Percentiles rank a stretch among this genome's conserved stretches.
Conservation (phyloP, 257 asterid species). For the Ophiorrhiza pumila region DNA sequence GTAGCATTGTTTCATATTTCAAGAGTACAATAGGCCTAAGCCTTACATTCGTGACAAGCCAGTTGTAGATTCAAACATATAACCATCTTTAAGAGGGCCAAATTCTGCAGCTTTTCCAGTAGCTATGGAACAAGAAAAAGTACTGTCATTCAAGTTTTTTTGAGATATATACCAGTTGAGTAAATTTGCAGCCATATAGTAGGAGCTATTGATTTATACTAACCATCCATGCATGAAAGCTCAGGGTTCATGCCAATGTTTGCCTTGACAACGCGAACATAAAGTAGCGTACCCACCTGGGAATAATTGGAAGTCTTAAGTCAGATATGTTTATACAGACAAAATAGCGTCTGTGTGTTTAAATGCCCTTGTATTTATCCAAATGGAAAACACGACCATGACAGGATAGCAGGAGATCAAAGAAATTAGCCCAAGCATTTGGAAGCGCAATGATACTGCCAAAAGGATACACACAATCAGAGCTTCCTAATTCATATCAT, state of each 20-base stretch:
- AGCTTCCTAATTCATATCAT: neutral
- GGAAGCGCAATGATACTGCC: neutral
- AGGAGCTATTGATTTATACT: slow-evolving; percentile 21
- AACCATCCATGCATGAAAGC: slow-evolving; percentile 95
- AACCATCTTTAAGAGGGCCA: slow-evolving; percentile 90
- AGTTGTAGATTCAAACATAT: slow-evolving; percentile 86
- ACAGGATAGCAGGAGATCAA: neutral
- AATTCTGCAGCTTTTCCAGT: slow-evolving; percentile 87
- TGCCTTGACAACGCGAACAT: slow-evolving; percentile 88
- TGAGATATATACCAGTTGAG: neutral
- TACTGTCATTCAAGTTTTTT: slow-evolving; percentile 8
- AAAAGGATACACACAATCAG: neutral
- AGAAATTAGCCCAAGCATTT: neutral
- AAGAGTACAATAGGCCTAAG: neutral
- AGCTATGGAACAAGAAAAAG: slow-evolving; percentile 36
- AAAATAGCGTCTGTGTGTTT: slow-evolving; percentile 2
- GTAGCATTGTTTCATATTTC: neutral
- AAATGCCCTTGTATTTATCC: neutral
- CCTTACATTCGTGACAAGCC: slow-evolving; percentile 81
- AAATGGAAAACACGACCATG: neutral
- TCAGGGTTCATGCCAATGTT: slow-evolving; percentile 91
- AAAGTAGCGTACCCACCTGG: slow-evolving; percentile 81
- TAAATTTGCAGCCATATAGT: slow-evolving; percentile 2
- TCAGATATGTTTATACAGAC: neutral
- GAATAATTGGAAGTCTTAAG: slow-evolving; percentile 19